These are phyloP conservation scores for Lyophyllum semitale DNA, from an alignment of 768 basidiomycete species.

Conservation along the genomic window DNA sequence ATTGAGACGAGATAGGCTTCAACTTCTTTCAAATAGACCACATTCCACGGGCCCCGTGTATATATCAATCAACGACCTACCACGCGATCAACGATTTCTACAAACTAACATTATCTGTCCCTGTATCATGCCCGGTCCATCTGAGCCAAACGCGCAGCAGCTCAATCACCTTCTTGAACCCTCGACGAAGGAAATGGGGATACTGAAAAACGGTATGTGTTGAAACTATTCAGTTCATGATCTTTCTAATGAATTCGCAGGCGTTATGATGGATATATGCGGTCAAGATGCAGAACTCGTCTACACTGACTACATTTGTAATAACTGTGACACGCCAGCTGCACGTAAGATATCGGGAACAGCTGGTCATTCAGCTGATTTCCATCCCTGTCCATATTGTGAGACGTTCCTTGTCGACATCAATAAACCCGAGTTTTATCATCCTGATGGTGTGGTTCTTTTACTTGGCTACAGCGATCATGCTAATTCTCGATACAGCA, in stretches of 20 bases:
- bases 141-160: slow-evolving; percentile 24
- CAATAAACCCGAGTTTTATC: slow-evolving; percentile 2
- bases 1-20: background rate
- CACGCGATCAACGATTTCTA: slow-evolving; percentile 18
- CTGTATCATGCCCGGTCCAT: slow-evolving; percentile 25
- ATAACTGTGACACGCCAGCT: slow-evolving; percentile 27
- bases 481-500: slow-evolving; percentile 4
- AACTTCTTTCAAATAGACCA: slow-evolving; percentile 16
- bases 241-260: slow-evolving; percentile 6
- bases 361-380: slow-evolving; percentile 24
- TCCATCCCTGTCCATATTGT: slow-evolving; percentile 29
- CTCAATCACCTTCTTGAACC: slow-evolving; percentile 26
- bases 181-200: slow-evolving; percentile 12
- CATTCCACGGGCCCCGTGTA: slow-evolving; percentile 27
- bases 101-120: slow-evolving; percentile 21
- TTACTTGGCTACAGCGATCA: background rate
- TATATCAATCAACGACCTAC: slow-evolving; percentile 23
- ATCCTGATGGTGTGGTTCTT: slow-evolving; percentile 10
- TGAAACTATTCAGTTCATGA: background rate
- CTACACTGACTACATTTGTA: slow-evolving; percentile 25
- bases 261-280: slow-evolving; percentile 26
- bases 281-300: slow-evolving; percentile 14
- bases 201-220: slow-evolving; percentile 23
- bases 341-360: slow-evolving; percentile 25
- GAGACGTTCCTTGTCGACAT: slow-evolving; percentile 19